Evolutionary conservation across 75 land plant species (phyloP).

Genomic region (Cunninghamia lanceolata): DNA sequence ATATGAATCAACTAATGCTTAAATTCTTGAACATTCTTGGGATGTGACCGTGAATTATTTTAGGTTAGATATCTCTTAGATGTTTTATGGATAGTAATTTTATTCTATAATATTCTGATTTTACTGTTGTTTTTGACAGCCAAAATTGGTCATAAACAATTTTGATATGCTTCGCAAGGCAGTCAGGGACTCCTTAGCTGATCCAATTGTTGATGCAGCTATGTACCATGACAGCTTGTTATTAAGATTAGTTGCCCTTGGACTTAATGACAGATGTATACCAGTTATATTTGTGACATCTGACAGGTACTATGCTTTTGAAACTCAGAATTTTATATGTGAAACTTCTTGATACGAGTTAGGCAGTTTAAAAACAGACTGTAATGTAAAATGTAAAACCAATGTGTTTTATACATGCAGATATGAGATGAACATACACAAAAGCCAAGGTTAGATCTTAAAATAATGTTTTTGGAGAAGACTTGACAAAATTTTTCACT

Average conservation of each 20-base stretch:
- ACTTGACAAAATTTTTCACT: background rate
- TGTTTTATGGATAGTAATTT: background rate
- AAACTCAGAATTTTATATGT: background rate
- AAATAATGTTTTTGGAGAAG: background rate
- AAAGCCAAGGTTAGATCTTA: background rate
- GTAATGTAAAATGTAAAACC: background rate
- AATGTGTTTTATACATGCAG: background rate
- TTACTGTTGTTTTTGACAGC: constrained; percentile 41
- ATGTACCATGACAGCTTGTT: constrained; percentile 79
- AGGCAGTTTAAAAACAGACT: background rate
- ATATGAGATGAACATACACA: background rate
- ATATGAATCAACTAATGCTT: constrained; percentile 8
- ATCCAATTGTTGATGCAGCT: constrained; percentile 50
- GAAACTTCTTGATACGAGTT: background rate
- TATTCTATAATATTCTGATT: constrained; percentile 1
- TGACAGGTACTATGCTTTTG: constrained; percentile 47
- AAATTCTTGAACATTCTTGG: constrained; percentile 6
- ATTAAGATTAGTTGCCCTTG: constrained; percentile 60
- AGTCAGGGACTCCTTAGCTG: constrained; percentile 15
- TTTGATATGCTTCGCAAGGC: constrained; percentile 67
- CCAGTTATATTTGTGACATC: constrained; percentile 74
- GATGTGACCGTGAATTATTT: background rate
- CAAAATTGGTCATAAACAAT: constrained; percentile 74
- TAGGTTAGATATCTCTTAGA: background rate
- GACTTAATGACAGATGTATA: constrained; percentile 57